Evolutionary conservation across 1,284 basidiomycete species (phyloP), one percentile per base, ranked within the genome.

Genomic region (Phaffia rhodozyma): DNA sequence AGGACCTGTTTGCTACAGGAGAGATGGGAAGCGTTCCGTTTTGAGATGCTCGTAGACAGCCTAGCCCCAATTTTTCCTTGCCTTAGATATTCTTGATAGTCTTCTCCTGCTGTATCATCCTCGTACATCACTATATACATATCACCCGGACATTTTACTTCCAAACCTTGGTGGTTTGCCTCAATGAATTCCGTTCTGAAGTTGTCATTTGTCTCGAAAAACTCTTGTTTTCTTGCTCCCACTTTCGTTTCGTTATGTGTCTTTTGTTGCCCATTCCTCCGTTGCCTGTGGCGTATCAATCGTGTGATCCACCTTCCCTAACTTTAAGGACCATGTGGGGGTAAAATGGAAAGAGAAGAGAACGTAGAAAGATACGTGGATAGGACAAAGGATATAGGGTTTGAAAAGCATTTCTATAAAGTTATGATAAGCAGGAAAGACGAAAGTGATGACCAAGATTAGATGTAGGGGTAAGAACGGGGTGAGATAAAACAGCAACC

Each of bases 11-110:
- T 55, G 87, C 86, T 51, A 82, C 86, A 18, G 87, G 85, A 21
- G 87, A 89, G 78, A 90, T 91, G 88, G 82, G 83, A 76, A 85
- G 85, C 71, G 86, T 89, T 29, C 86, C 87, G 27, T 90, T 87
- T 74, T 75, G 51, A 52, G 16, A n/a, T 50, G 3, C 11, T 13
- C 5, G 23, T n/a, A 29, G 23, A 23, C 27, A n/a, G 20, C 58
- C 27, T 30, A 5, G 38, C 21, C 38, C 27, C 21, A 32, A 32
- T 51, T 30, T 29, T 32, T 53, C 29, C 38, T 27, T 27, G 16
- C 34, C 57, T 16, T 49, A 25, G 16, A 57, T 57, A 34, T 32
- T 43, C 23, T 27, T 23, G 27, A n/a, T 25, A 18, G 20, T n/a
- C 58, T 3, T 25, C 52, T 21, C 18, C 30, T 16, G 21, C 5